These are phyloP conservation scores for Eudorina sp. DNA, from an alignment of 139 green algal genomes.

Conservation along the genomic window DNA sequence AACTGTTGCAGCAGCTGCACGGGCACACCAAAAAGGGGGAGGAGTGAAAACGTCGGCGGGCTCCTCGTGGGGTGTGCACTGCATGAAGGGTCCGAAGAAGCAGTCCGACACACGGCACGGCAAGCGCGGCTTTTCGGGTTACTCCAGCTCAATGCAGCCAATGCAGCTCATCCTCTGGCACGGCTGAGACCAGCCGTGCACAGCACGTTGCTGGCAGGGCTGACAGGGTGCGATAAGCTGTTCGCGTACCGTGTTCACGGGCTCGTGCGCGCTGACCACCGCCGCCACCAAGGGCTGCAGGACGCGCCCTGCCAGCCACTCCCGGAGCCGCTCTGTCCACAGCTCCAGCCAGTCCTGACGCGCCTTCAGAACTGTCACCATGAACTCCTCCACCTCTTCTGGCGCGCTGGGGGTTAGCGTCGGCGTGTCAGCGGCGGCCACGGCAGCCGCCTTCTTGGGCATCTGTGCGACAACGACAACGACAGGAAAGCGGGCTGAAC, in stretches of 20 bases:
- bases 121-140: too few species aligned
- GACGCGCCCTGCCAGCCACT: conserved; percentile 77
- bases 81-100: too few species aligned
- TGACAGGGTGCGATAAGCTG: too few species aligned
- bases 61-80: too few species aligned
- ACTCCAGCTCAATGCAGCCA: too few species aligned
- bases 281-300: conserved; percentile 73
- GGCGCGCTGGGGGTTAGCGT: conserved; percentile 20
- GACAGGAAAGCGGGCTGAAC: too few species aligned
- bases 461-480: conserved; percentile 43
- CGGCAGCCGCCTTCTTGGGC: conserved; percentile 46
- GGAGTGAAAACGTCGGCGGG: too few species aligned
- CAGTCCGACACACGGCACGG: too few species aligned
- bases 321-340: conserved; percentile 75
- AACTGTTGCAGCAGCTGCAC: conserved; percentile 53
- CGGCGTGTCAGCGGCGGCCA: conserved; percentile 6
- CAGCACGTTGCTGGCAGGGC: too few species aligned
- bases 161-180: too few species aligned
- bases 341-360: conserved; percentile 60
- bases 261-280: conserved; percentile 57
- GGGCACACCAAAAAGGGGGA: background rate
- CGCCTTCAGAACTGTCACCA: conserved; percentile 43
- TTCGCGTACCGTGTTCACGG: conserved; percentile 50
- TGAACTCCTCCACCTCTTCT: conserved; percentile 52
- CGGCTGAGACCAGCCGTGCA: too few species aligned